Evolutionary conservation across 306 rosid genomes (phyloP), one percentile per base, ranked within the genome.

Genomic region (Glycine latifolia): DNA sequence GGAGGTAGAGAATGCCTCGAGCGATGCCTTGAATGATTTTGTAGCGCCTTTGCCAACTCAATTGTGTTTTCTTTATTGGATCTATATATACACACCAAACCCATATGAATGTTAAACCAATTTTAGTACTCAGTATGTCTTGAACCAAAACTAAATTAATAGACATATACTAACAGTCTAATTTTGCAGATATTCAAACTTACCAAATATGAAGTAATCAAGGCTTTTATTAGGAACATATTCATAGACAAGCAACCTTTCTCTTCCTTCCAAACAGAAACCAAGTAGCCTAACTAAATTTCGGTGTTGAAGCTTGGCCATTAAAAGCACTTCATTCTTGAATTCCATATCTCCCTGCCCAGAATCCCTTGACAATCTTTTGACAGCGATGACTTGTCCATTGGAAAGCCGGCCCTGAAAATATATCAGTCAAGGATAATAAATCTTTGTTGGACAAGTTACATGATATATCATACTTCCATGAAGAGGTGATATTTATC

Each of bases 381-480:
- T 39, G 44, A 39, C 44, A 87, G 94, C 94, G 4, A 88, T 37
- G 9, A 4, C 53, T 79, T 83, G 73, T 61, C 89, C 90, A 59
- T 81, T 10, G 11, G 14, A 7, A 35, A 84, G 75, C 55, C 12
- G 81, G 37, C 90, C 89, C 89, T 88, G 76, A 69, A 82, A 17
- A 41, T 46, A 46, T 16, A 17, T 16, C 55, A 68, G 54, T 15
- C 5, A 16, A 13, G 31, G 17, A 41, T 4, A 8, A 3, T 41
- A 66, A 12, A 31, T 31, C 15, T 63, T 37, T 12, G 8, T 3
- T 13, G 8, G 69, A 41, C 3, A 63, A 17, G 39, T 26, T 4
- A 4, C 41, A 3, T 11, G n/a, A 62, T 62, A 35, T 31, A 33
- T 7, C 41, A 11, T 11, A 35, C 26, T 62, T 10, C 9, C 3